Percentiles rank a stretch among this genome's conserved stretches.
Conservation (phyloP, 148 eudicot genomes). For the Rhododendron henanense region DNA sequence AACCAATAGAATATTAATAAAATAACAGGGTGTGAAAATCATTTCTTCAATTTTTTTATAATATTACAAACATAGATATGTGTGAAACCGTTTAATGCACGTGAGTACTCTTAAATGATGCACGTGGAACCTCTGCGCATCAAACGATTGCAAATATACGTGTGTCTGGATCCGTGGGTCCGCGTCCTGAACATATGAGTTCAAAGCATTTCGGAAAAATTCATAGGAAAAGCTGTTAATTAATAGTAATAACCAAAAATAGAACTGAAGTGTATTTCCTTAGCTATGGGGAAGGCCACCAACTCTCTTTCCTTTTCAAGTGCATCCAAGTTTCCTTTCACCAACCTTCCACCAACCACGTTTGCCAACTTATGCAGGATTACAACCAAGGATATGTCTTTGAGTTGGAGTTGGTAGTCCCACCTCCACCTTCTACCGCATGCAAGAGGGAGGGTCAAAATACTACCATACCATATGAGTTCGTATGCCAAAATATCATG, state of each 20-base stretch:
- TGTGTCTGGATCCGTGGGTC: neutral
- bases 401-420: neutral
- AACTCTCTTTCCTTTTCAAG: neutral
- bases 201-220: too few species aligned
- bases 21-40: too few species aligned
- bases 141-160: too few species aligned
- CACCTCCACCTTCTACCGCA: neutral
- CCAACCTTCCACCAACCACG: constrained; percentile 7
- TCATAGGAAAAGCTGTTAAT: neutral
- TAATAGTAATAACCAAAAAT: neutral
- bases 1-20: neutral
- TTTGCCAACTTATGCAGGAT: neutral
- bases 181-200: neutral
- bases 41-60: too few species aligned
- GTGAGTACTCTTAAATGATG: neutral
- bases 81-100: neutral
- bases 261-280: too few species aligned
- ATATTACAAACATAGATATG: too few species aligned
- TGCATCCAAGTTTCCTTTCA: neutral
- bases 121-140: neutral
- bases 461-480: too few species aligned
- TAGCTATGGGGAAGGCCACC: neutral
- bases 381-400: neutral
- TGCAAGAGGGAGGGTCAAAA: neutral
- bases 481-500: neutral